Evolutionary conservation across 208 protist genomes (phyloP).

Genomic region (Trypanosoma scelopori): DNA sequence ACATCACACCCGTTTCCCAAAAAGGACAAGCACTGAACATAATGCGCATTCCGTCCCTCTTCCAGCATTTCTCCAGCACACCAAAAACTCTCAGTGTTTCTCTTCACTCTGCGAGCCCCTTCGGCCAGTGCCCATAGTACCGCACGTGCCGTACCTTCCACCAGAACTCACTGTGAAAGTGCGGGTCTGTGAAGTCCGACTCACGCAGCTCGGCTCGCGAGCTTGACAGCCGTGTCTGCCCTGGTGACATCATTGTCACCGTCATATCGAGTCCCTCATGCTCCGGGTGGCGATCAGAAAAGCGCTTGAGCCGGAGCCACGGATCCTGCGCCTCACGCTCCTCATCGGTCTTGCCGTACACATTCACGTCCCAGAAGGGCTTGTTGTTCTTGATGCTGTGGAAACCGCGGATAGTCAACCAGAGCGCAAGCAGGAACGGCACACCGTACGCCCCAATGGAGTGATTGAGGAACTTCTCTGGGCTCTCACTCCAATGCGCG

Average conservation of each 20-base stretch:
- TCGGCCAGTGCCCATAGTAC: slow-evolving; percentile 91
- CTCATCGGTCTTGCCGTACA: slow-evolving; percentile 74
- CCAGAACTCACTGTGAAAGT: slow-evolving; percentile 88
- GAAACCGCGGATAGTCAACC: slow-evolving; percentile 73
- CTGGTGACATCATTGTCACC: slow-evolving; percentile 80
- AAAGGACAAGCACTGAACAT: too few relatives aligned
- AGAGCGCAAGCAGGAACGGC: slow-evolving; percentile 51
- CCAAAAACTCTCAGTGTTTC: neutral
- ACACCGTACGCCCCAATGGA: slow-evolving; percentile 67
- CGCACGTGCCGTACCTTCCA: slow-evolving; percentile 84
- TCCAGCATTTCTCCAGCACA: too few relatives aligned
- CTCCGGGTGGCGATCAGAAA: slow-evolving; percentile 85
- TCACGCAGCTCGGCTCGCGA: slow-evolving; percentile 83
- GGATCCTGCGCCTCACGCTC: slow-evolving; percentile 53
- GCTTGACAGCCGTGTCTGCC: slow-evolving; percentile 68
- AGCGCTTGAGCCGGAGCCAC: slow-evolving; percentile 77
- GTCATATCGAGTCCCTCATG: slow-evolving; percentile 70
- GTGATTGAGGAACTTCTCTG: slow-evolving; percentile 79
- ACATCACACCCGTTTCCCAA: too few relatives aligned
- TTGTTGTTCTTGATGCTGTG: slow-evolving; percentile 88
- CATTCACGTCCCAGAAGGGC: slow-evolving; percentile 85
- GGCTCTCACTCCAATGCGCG: slow-evolving; percentile 82
- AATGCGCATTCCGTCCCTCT: too few relatives aligned
- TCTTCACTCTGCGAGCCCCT: slow-evolving; percentile 69
- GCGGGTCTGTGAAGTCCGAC: slow-evolving; percentile 84